A percentile compares a stretch with the other conserved stretches of the same genome.
Evolutionary conservation across 768 basidiomycete species (phyloP).

Genomic region (Suillus placidus): DNA sequence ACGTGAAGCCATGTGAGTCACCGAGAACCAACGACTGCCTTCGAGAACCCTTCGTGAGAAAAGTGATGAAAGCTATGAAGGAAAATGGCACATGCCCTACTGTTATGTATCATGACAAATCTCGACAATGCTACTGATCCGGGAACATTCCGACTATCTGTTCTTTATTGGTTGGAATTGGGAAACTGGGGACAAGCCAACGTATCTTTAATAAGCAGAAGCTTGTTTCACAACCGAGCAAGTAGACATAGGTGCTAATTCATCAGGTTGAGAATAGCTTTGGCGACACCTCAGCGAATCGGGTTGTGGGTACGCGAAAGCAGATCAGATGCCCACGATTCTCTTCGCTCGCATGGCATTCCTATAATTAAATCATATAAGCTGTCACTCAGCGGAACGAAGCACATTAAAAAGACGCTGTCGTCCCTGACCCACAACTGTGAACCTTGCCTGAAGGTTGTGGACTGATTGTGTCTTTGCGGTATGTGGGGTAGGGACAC

Average conservation of each 20-base stretch:
- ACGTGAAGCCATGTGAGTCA: slow-evolving; percentile 5
- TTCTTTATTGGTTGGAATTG: background rate
- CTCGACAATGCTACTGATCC: background rate
- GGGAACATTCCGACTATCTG: background rate
- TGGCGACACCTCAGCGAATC: slow-evolving; percentile 10
- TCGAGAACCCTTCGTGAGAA: slow-evolving; percentile 15
- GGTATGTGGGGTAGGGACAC: background rate
- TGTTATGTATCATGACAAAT: background rate
- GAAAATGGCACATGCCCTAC: slow-evolving; percentile 1
- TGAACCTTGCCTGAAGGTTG: slow-evolving; percentile 8
- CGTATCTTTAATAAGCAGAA: background rate
- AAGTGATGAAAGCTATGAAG: slow-evolving; percentile 7
- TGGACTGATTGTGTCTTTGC: background rate
- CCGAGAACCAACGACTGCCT: slow-evolving; percentile 1
- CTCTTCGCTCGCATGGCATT: background rate
- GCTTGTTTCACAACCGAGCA: background rate
- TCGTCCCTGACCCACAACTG: background rate
- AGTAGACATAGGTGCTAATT: slow-evolving; percentile 10
- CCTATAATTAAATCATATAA: slow-evolving; percentile 16
- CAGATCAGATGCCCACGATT: background rate
- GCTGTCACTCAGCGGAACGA: background rate
- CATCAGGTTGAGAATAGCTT: slow-evolving; percentile 1
- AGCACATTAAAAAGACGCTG: slow-evolving; percentile 9
- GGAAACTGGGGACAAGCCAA: background rate
- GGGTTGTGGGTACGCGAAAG: background rate